Base-by-base conservation (phyloP, 768 basidiomycete species). In the Serendipita sp. region DNA sequence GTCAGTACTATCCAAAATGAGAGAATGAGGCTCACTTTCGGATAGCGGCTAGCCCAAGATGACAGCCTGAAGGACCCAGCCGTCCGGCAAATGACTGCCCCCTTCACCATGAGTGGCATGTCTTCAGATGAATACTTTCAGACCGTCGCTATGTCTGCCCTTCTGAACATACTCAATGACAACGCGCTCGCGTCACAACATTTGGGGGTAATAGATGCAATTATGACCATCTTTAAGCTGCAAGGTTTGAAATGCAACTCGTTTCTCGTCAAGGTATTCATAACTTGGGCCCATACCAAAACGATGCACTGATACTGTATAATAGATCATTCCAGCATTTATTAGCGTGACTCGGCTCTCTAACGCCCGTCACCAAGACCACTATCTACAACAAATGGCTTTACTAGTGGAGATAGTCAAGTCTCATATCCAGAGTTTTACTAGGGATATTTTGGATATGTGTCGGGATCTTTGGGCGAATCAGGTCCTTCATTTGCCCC, bases 201-300 rank as follows among this genome's bases (percentile, higher is more conserved):
- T 70, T 88, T 96, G 70, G 88, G 85, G 28, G 95, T 94, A 54
- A 93, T 98, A 65, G 93, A 98, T 72, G 93, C 93, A 1, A 88
- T 99, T 69, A 97, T 98, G 91, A 88, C 91, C 52, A 98, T 99
- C 67, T 99, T 98, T 81, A 93, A 94, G 74, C 96, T 93, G 0
- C 94, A 98, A 71, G 93, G 95, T 13, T 76, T 98, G 71, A 93
- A 94, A 79, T 96, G 92, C 73, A 93, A 95, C 18, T 83, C 89
- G 1, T 98, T 97, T 75, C 76, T 99, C 30, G 90, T 95, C 48
- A 93, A 96, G 79, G 91, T 92, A 71, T 62, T 60, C 36, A 13
- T 28, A 35, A 15, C 51, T 23, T 51, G 16, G 75, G 73, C 74
- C 78, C 62, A 70, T 78, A 0, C 77, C 77, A 2, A 77, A 77